Base-by-base conservation (phyloP, 768 basidiomycete genomes). In the Termitomyces sp. region DNA sequence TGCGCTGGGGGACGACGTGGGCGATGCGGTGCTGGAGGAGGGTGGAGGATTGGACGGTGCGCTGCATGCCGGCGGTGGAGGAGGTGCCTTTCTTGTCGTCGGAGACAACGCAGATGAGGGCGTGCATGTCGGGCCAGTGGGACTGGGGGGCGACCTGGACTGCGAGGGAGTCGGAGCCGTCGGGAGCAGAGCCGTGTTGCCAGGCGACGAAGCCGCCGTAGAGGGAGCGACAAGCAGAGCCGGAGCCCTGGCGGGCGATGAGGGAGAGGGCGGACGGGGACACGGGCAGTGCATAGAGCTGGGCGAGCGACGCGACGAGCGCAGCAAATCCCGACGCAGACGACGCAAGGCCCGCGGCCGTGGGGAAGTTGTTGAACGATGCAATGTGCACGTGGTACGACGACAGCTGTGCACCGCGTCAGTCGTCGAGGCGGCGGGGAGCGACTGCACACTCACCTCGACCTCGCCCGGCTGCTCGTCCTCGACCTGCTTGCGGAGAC, bases 311-410 rank as follows among this genome's bases (percentile, higher is more conserved):
- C 12, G 89, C 82, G 32, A 94, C 91, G 45, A 99, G 89, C 0
- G 97, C 97, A 4, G 97, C 96, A 68, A 98, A 96, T 15, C 97
- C 97, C 0, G 95, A 93, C 0, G 97, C 97, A 38, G 96, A 98
- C 1, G 96, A 98, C 1, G 97, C 97, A 49, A 99, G 87, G 4
- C 97, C 97, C 0, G 97, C 97, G 14, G 97, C 97, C 14, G 97
- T 99, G 36, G 97, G 97, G 82, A 99, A 98, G 80, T 98, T 98
- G 83, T 99, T 99, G 78, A 86, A 88, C 7, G 96, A 98, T 60
- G 86, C 86, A 68, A 99, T 94, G 77, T 94, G 95, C 4, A 98
- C 85, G 17, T 83, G 77, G 73, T 78, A 91, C 15, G 77, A 66
- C 0, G 94, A 91, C 42, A 96, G 74, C 88, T 51, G 92, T 12